These are phyloP conservation scores for Aquilaria sinensis DNA, from an alignment of 345 rosid species.

Conservation along the genomic window DNA sequence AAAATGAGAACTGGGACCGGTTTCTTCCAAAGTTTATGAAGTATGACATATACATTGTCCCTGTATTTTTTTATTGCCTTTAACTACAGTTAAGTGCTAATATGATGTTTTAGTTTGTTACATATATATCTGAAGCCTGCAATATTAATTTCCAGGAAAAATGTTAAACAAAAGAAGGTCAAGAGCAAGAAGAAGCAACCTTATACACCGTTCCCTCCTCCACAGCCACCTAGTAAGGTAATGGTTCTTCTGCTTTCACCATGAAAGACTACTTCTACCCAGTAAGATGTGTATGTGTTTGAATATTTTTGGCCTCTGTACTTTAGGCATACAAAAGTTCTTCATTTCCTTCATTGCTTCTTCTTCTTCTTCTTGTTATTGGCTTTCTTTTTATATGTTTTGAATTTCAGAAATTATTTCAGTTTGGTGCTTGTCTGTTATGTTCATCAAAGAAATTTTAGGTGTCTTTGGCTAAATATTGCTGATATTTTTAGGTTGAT, in stretches of 20 bases:
- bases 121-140: constrained; percentile 6
- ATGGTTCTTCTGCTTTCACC: constrained; percentile 4
- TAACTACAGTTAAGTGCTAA: not conserved
- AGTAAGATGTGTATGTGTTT: no score
- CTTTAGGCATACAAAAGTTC: no score
- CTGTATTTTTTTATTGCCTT: constrained; percentile 1
- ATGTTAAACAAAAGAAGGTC: constrained; percentile 68
- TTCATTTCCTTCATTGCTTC: no score
- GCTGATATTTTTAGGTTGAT: constrained; percentile 50
- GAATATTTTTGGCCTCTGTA: no score
- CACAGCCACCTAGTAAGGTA: constrained; percentile 84
- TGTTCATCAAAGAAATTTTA: not conserved
- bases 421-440: not conserved
- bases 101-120: not conserved
- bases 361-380: not conserved
- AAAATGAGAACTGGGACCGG: constrained; percentile 83
- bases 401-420: constrained; percentile 4
- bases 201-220: constrained; percentile 86
- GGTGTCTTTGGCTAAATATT: not conserved
- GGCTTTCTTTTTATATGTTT: not conserved
- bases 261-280: no score
- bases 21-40: constrained; percentile 77
- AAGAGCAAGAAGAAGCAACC: constrained; percentile 73
- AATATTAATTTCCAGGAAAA: constrained; percentile 50
- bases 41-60: constrained; percentile 31